Base-by-base conservation (phyloP, 495 filamentous ascomycete genomes). In the Viridothelium virens region DNA sequence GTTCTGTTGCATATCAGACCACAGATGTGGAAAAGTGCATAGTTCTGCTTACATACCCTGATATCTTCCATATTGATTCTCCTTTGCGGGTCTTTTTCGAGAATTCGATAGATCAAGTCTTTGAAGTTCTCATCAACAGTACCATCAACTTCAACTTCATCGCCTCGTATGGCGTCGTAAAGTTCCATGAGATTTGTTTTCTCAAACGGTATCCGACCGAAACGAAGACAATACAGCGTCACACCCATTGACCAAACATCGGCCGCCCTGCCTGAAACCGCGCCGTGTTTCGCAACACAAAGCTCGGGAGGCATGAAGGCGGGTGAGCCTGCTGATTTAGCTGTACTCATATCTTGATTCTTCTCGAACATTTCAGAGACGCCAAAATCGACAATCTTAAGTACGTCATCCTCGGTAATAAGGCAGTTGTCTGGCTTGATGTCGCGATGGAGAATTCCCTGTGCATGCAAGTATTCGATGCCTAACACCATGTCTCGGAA, bases 211-310 rank as follows among this genome's bases (percentile, higher is more conserved):
- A 98, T 84, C 50, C 77, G 80, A 14, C 94, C 94, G 74, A 94
- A 98, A 50, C 89, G 83, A 31, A 98, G 81, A 74, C 94, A 98
- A 73, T 96, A 97, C 12, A 98, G 77, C 1, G 92, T 93, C 2
- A 97, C 88, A 7, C 94, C 94, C 95, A 98, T 98, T 0, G 95
- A 96, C 94, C 94, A 98, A 38, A 97, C 89, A 77, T 98, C 94
- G 6, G 91, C 91, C 2, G 94, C 91, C 72, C 84, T 90, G 33
- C 94, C 94, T 2, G 88, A 90, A 1, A 97, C 87, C 70, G 91
- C 86, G 11, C 93, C 93, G 74, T 97, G 94, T 65, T 85, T 92
- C 7, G 86, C 87, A 44, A 94, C 86, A 72, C 94, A 98, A 34
- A 98, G 75, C 76, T 98, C 94, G 2, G 94, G 94, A 0, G 94